phyloP scores from a whole-genome alignment of 768 basidiomycete genomes.

The Crucibulum laeve region DNA sequence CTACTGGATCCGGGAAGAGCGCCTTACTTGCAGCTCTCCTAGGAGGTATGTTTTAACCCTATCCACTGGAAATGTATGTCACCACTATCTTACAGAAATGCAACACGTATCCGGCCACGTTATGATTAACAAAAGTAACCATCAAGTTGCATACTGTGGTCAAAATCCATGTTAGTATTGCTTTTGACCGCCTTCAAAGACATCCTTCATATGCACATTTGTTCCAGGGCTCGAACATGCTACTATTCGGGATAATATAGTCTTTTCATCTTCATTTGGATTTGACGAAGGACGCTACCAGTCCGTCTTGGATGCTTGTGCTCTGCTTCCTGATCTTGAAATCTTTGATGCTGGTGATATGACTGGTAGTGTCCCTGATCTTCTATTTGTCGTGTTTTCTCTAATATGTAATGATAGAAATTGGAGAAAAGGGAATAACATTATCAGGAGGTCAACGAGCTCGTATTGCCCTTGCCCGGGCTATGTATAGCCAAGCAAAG shows the following conservation, averaged over 20 bases:
- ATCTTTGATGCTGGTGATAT: constrained; percentile 74
- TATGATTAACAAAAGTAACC: constrained; percentile 48
- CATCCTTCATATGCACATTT: neutral
- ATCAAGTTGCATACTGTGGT: constrained; percentile 65
- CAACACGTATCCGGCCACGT: constrained; percentile 50
- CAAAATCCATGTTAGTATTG: constrained; percentile 54
- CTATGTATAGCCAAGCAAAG: constrained; percentile 69
- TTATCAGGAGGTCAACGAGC: constrained; percentile 74
- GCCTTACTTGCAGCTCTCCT: constrained; percentile 58
- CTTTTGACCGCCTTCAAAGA: neutral
- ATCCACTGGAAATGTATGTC: constrained; percentile 3
- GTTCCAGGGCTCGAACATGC: constrained; percentile 70
- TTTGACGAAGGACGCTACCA: constrained; percentile 64
- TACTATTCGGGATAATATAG: constrained; percentile 76
- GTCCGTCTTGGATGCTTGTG: constrained; percentile 69
- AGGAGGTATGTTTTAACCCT: constrained; percentile 43
- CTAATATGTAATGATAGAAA: constrained; percentile 34
- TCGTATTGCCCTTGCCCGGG: constrained; percentile 72
- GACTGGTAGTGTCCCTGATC: constrained; percentile 43
- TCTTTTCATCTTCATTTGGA: constrained; percentile 61
- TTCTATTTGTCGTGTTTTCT: neutral
- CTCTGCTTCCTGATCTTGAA: constrained; percentile 64
- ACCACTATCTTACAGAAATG: constrained; percentile 41
- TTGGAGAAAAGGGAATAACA: constrained; percentile 80
- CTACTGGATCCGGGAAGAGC: constrained; percentile 69